Percentiles rank a stretch among this genome's conserved stretches.
Conservation (phyloP, 345 rosid genomes). For the Ceriops decandra region DNA sequence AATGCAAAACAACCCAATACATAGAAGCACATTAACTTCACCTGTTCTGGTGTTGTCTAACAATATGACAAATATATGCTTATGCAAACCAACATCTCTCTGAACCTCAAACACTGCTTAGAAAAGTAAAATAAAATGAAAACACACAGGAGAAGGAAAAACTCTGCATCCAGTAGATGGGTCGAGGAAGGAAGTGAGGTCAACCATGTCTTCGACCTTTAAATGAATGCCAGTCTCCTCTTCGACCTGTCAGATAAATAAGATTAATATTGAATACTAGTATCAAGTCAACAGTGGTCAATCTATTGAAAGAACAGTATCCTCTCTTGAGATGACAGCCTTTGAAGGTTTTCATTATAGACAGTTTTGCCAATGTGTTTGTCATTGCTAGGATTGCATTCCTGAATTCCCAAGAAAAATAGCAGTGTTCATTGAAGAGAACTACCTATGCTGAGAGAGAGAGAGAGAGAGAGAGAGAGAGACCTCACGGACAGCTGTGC, state of each 20-base stretch:
- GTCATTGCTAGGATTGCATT: neutral
- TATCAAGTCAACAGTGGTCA: neutral
- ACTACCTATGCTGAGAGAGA: neutral
- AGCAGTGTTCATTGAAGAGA: neutral
- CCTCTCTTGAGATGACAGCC: neutral
- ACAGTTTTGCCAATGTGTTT: too few species aligned
- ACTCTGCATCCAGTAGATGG: constrained; percentile 61
- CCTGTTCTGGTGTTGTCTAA: too few species aligned
- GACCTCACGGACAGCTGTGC: constrained; percentile 94
- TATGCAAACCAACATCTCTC: too few species aligned
- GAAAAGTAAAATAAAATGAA: neutral
- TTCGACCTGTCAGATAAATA: constrained; percentile 51
- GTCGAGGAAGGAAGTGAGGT: constrained; percentile 81
- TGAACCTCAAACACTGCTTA: neutral
- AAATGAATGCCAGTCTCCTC: constrained; percentile 82
- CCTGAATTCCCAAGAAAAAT: neutral
- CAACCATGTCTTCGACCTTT: constrained; percentile 67
- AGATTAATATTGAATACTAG: neutral
- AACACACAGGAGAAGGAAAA: constrained; percentile 74
- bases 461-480: neutral
- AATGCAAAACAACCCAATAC: too few species aligned
- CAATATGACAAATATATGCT: too few species aligned
- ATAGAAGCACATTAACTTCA: too few species aligned
- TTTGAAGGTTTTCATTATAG: neutral
- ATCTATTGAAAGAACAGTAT: neutral